Evolutionary conservation across 2,329 filamentous ascomycete genomes (phyloP).

Genomic region (Clarireedia paspali): DNA sequence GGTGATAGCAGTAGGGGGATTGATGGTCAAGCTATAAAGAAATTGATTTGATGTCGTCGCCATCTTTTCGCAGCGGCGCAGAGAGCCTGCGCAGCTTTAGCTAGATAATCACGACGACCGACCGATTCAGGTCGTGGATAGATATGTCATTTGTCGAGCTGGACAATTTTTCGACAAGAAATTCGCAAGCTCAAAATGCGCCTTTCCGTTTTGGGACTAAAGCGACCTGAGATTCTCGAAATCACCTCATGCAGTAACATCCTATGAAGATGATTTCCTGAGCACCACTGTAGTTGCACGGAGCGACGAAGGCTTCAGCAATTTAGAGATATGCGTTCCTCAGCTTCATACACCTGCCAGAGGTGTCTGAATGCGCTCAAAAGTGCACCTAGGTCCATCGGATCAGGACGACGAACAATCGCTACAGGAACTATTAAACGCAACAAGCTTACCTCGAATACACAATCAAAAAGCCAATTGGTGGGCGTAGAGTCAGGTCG

Average conservation of each 20-base stretch:
- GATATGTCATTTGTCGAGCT: constrained; percentile 13
- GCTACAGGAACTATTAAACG: constrained; percentile 17
- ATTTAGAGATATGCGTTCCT: constrained; percentile 17
- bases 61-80: constrained; percentile 46
- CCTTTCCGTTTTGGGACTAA: constrained; percentile 12
- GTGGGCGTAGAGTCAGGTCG: constrained; percentile 13
- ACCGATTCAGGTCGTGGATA: not conserved
- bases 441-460: constrained; percentile 11
- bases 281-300: not conserved
- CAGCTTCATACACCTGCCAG: constrained; percentile 27
- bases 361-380: constrained; percentile 26
- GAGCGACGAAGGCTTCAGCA: not conserved
- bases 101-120: not conserved
- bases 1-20: constrained; percentile 81
- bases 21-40: constrained; percentile 93
- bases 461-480: constrained; percentile 8
- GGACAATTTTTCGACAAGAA: constrained; percentile 9
- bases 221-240: constrained; percentile 2
- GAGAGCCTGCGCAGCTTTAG: constrained; percentile 23
- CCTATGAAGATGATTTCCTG: not conserved
- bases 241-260: constrained; percentile 3
- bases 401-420: constrained; percentile 18
- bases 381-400: constrained; percentile 13
- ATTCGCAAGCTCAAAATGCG: constrained; percentile 5
- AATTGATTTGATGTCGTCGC: constrained; percentile 98